These are phyloP conservation scores for Cucurbita pepo DNA, from an alignment of 306 rosid genomes.

Conservation along the genomic window DNA sequence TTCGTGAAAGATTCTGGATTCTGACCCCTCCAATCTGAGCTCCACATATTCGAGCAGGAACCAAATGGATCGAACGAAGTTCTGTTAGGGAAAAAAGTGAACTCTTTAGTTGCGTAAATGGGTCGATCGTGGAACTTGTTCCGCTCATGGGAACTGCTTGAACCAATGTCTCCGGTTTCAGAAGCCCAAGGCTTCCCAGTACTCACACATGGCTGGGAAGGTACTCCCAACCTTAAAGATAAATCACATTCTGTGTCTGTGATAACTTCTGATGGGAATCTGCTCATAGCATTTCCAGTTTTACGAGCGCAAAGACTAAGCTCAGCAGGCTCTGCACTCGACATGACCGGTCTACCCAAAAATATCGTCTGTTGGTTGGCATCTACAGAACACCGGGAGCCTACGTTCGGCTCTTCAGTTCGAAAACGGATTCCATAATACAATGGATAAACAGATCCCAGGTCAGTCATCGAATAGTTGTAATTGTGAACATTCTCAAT, in stretches of 20 bases:
- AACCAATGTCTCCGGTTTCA: constrained; percentile 39
- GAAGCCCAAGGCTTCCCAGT: constrained; percentile 29
- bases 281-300: constrained; percentile 22
- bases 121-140: constrained; percentile 26
- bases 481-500: constrained; percentile 23
- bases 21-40: constrained; percentile 39
- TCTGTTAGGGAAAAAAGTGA: constrained; percentile 45
- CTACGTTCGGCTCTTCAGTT: constrained; percentile 23
- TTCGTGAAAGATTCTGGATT: constrained; percentile 30
- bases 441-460: constrained; percentile 83
- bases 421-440: constrained; percentile 39
- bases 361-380: constrained; percentile 30
- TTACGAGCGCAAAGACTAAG: constrained; percentile 21
- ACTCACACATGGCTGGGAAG: constrained; percentile 27
- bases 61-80: constrained; percentile 32
- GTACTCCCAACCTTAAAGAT: constrained; percentile 62
- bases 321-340: constrained; percentile 41
- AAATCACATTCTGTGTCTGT: constrained; percentile 53
- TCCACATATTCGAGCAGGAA: constrained; percentile 28
- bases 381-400: constrained; percentile 18
- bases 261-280: constrained; percentile 16
- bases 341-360: constrained; percentile 56
- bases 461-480: constrained; percentile 28
- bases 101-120: constrained; percentile 29
- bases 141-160: constrained; percentile 36